Conservation (phyloP, 352 stramenopile species). For the Pythium plurisporium region DNA sequence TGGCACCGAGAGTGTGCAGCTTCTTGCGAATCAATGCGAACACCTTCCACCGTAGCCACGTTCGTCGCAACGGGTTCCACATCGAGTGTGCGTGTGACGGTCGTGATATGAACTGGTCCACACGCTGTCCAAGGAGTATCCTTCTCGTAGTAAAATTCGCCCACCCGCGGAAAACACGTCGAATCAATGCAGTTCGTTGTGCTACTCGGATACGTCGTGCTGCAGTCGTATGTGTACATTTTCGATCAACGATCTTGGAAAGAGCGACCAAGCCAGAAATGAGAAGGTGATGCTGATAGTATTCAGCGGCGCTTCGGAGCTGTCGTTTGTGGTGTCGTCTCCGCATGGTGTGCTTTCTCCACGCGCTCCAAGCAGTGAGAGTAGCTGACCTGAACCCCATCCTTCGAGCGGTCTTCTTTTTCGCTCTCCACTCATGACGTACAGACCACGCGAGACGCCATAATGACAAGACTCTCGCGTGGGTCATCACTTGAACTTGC, state of each 20-base stretch:
- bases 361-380: neutral
- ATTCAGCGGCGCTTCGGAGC: neutral
- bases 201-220: conserved; percentile 2
- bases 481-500: neutral
- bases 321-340: conserved; percentile 6
- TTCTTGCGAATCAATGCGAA: conserved; percentile 3
- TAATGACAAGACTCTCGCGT: neutral
- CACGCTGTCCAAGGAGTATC: neutral
- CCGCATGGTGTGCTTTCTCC: neutral
- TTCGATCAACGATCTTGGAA: neutral
- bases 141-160: neutral
- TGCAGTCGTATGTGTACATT: neutral
- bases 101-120: neutral
- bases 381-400: neutral
- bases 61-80: conserved; percentile 14
- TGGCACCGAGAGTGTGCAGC: neutral
- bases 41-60: conserved; percentile 1
- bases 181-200: conserved; percentile 1
- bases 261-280: conserved; percentile 2
- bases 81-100: neutral
- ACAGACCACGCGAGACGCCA: conserved; percentile 8
- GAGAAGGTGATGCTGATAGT: neutral
- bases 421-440: conserved; percentile 3
- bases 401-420: neutral
- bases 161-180: neutral